Evolutionary conservation across 768 basidiomycete genomes (phyloP), one percentile per base, ranked within the genome.

Genomic region (Paxillus rubicundulus): DNA sequence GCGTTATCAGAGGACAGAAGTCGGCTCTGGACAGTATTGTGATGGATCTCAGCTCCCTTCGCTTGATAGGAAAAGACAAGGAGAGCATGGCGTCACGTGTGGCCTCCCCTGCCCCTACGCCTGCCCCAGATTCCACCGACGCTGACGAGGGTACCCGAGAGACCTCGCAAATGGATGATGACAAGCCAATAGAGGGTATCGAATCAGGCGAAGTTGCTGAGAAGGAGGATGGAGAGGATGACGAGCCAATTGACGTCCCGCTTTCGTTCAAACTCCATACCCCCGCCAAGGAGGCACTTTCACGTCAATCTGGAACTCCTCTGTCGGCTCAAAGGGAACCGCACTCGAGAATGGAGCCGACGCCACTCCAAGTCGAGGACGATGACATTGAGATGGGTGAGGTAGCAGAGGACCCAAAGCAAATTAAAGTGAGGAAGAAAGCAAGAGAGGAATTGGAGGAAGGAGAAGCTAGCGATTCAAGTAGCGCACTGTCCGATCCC

Each of bases 301-400:
- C 73, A 45, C 46, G 47, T 16, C 65, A 68, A 27, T 62, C 67
- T 20, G 66, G 63, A 13, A 71, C 72, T 13, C 61, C 67, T 28
- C 48, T 57, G 30, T 60, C 57, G 13, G 59, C 63, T 14, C 63
- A 62, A 42, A 60, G 70, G 62, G 57, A 53, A 46, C 60, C 41
- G 34, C 62, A 36, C 50, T 62, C 61, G 1, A 58, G 47, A 53
- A 65, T 38, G 18, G 54, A 40, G 5, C 48, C 20, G 18, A 52
- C 66, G 24, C 50, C 56, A 4, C 70, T 69, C 52, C 53, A 57
- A 59, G 55, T 52, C 12, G 70, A 57, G 68, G 82, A 76, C 27
- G 80, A 88, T 57, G 89, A 92, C 56, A 91, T 92, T 56, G 90
- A 92, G 69, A 92, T 92, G 90, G 90, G 90, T n/a, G 90, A 92